Percentiles rank a stretch among this genome's conserved stretches.
phyloP scores from a whole-genome alignment of 2,329 filamentous ascomycete species.

The Sclerotinia minor region DNA sequence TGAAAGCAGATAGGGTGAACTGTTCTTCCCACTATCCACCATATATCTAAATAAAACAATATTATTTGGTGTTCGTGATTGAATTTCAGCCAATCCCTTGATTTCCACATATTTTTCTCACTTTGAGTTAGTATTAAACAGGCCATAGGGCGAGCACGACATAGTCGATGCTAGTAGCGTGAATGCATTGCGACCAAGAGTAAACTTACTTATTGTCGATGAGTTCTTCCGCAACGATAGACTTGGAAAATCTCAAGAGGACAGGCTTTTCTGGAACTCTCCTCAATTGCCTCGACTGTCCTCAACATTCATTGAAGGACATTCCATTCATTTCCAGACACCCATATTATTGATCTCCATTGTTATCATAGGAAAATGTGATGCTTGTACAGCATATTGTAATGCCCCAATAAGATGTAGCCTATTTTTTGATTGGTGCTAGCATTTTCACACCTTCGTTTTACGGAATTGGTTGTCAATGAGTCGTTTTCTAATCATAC shows the following conservation, averaged over 20 bases:
- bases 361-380: background rate
- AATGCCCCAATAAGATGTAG: background rate
- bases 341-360: background rate
- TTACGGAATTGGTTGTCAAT: background rate
- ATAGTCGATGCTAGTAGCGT: background rate
- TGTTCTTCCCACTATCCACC: background rate
- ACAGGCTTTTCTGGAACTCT: background rate
- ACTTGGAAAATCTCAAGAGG: too few relatives aligned
- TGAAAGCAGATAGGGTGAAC: conserved; percentile 2
- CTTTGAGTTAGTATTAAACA: background rate
- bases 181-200: background rate
- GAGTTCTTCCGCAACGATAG: background rate
- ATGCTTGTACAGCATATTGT: background rate
- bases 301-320: background rate
- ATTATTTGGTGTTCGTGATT: background rate
- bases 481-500: background rate
- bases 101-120: conserved; percentile 4
- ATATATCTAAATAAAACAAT: background rate
- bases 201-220: background rate
- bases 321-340: background rate
- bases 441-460: background rate
- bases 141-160: background rate
- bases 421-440: background rate
- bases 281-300: background rate
- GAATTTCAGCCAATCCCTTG: background rate